Evolutionary conservation across 768 basidiomycete genomes (phyloP).

Genomic region (Collybia nuda): DNA sequence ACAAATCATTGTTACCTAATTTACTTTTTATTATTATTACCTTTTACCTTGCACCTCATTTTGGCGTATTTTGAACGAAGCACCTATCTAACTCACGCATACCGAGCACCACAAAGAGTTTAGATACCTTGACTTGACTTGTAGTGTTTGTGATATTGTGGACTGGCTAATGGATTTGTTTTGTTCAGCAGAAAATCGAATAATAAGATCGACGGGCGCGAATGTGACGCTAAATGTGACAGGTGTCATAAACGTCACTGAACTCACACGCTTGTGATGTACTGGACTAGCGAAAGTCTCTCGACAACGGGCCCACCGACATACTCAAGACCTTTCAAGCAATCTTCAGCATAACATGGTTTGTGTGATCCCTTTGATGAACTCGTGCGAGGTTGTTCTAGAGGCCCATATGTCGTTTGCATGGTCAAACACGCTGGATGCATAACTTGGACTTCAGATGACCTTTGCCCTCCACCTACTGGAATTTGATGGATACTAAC

Average conservation of each 20-base stretch:
- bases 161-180: background rate
- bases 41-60: constrained; percentile 6
- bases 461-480: constrained; percentile 23
- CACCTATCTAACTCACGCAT: constrained; percentile 6
- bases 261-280: constrained; percentile 34
- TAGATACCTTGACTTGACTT: constrained; percentile 9
- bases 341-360: constrained; percentile 46
- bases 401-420: constrained; percentile 17
- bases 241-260: constrained; percentile 11
- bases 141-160: background rate
- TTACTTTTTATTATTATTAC: constrained; percentile 6
- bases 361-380: constrained; percentile 27
- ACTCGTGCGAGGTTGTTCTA: constrained; percentile 18
- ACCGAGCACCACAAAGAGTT: constrained; percentile 9
- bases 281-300: constrained; percentile 30
- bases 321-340: constrained; percentile 44
- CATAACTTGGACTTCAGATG: constrained; percentile 32
- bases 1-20: constrained; percentile 11
- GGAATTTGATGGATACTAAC: constrained; percentile 21
- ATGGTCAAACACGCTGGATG: constrained; percentile 36
- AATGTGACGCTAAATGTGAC: constrained; percentile 9
- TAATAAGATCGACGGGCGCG: too few relatives aligned
- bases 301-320: constrained; percentile 43
- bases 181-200: background rate
- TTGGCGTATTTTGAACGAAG: constrained; percentile 11